Base-by-base conservation (phyloP, 139 green algal genomes). In the Auxenochlorella protothecoides region DNA sequence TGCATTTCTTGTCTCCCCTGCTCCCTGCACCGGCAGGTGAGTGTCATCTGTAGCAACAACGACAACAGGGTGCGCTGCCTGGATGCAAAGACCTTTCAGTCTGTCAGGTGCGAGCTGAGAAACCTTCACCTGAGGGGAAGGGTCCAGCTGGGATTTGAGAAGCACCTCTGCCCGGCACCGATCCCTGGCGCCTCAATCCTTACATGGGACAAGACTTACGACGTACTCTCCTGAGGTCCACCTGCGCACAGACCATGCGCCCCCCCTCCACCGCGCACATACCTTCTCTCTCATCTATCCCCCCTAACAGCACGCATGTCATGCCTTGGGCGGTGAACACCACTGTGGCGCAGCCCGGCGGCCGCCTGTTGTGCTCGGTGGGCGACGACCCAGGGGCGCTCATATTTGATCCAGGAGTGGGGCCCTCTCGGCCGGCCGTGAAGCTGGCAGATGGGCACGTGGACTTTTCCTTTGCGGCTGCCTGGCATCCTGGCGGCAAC, bases 391-490 rank as follows among this genome's bases (percentile, higher is more conserved):
- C 89, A 0, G 72, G 78, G 0, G 88, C 79, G 2, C 68, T 51
- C 63, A 51, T 12, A 27, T 53, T 12, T 68, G 63, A 54, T 2
- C 13, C 69, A 53, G 64, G 64, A 12, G 73, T 74, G 3, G 59
- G 65, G 0, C 13, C 66, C 56, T 85, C 76, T 80, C 70, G 71
- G 69, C 44, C 68, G 52, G 3, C n/a, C 5, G 78, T 88, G n/a
- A 71, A 68, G 5, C 53, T n/a, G 13, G 75, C 93, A 53, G 44
- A 71, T 14, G 92, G 88, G n/a, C 93, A 98, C 72, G 63, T 84
- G 10, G 92, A 98, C 88, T 98, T 85, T 79, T 91, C 84, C 14
- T 98, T 98, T 78, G 92, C 93, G 2, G 86, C 84, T 3, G 88
- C 88, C 4, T 98, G 93, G 93, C 91, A 96, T 79, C 93, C 92